phyloP scores from a whole-genome alignment of 345 rosid genomes.

The Melaleuca alternifolia region DNA sequence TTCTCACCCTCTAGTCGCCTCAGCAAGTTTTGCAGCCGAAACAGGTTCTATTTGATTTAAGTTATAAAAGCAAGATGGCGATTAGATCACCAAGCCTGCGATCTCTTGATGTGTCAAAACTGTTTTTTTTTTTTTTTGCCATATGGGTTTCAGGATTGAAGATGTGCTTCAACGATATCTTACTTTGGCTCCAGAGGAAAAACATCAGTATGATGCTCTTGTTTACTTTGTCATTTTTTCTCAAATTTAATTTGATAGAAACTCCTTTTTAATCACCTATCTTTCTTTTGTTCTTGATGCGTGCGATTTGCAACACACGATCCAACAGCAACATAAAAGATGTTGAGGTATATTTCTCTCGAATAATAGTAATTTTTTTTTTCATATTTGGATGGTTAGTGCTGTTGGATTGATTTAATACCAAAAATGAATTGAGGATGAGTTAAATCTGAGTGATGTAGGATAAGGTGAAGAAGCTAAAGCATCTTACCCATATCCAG shows the following conservation, averaged over 20 bases:
- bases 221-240: neutral
- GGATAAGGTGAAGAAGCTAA: conserved; percentile 1
- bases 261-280: neutral
- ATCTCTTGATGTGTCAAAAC: neutral
- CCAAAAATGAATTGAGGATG: neutral
- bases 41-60: neutral
- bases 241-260: neutral
- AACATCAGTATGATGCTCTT: conserved; percentile 1
- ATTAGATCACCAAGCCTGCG: neutral
- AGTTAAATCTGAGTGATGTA: neutral
- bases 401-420: neutral
- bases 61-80: neutral
- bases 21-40: neutral
- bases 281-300: neutral
- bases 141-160: neutral
- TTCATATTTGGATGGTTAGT: neutral
- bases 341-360: neutral
- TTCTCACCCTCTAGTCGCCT: conserved; percentile 3
- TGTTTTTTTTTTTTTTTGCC: neutral
- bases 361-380: neutral
- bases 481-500: neutral
- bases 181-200: neutral
- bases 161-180: conserved; percentile 8
- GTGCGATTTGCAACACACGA: neutral
- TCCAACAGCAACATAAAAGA: neutral